These are phyloP conservation scores for Acanthamoeba sp. DNA, from an alignment of 208 protist species.

Conservation along the genomic window DNA sequence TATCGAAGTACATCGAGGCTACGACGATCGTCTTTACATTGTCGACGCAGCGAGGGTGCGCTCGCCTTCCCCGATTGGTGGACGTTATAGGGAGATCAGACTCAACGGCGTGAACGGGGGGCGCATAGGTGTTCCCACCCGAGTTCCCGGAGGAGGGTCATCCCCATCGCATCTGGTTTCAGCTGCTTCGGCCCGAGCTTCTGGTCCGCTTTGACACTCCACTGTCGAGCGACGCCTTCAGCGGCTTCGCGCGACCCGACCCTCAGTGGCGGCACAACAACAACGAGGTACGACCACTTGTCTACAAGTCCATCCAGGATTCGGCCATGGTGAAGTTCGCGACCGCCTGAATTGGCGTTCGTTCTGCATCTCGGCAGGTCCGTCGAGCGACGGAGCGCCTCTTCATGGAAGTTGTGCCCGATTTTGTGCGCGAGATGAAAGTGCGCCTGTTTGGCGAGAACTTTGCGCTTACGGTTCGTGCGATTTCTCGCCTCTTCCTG, in stretches of 20 bases:
- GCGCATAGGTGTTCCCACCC: conserved; percentile 34
- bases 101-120: not conserved
- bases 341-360: too few relatives aligned
- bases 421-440: conserved; percentile 61
- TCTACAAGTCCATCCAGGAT: too few relatives aligned
- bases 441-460: conserved; percentile 42
- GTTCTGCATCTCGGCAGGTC: too few relatives aligned
- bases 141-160: conserved; percentile 55
- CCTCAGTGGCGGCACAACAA: conserved; percentile 50
- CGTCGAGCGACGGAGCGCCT: conserved; percentile 7
- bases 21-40: conserved; percentile 56
- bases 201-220: conserved; percentile 40
- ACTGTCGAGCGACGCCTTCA: conserved; percentile 66
- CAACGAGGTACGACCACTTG: conserved; percentile 54
- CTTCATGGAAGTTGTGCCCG: conserved; percentile 35
- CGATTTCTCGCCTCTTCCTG: not conserved
- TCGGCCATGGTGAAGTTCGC: too few relatives aligned
- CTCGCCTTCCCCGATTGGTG: not conserved
- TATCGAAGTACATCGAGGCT: conserved; percentile 55
- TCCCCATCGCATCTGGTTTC: conserved; percentile 62
- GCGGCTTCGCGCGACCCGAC: conserved; percentile 55
- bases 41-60: conserved; percentile 34
- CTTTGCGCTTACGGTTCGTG: conserved; percentile 47
- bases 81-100: not conserved
- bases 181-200: conserved; percentile 42